Evolutionary conservation across 2,329 filamentous ascomycete species (phyloP), one percentile per base, ranked within the genome.

Genomic region (Sporothrix brasiliensis): DNA sequence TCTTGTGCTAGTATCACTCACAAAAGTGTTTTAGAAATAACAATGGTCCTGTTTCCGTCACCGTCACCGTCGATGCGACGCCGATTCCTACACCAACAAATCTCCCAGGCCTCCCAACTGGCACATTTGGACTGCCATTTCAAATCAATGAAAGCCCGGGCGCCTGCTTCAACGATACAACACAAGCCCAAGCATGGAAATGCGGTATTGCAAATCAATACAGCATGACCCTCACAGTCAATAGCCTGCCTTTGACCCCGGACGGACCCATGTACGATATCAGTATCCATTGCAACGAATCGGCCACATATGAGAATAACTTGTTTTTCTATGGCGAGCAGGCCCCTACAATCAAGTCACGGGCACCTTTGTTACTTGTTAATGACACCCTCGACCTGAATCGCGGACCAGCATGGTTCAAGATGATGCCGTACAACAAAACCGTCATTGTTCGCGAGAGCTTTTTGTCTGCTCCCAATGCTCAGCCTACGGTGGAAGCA

Each of bases 181-280:
- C 78, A 0, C 84, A 89, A 74, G 80, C 82, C n/a, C 78, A 82
- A 66, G 86, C 89, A 0, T 92, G 90, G 90, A 86, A 82, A 71
- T 92, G 90, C 76, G 82, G 86, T 14, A 81, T 90, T 41, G 79
- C 81, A 1, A 79, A 82, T 58, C 83, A 84, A 67, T 77, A 80
- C 1, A 73, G 73, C 13, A 69, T 79, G 72, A 72, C 70, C 4
- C 78, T 87, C 78, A 77, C 79, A 1, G 78, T 88, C 21, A 73
- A 72, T 24, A 75, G 75, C 73, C 66, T 74, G 74, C 19, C 74
- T 74, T 54, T 79, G 75, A 27, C 75, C 73, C 19, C 78, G 39
- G 44, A 71, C 3, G 71, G 67, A 3, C 73, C 80, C 19, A 50
- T 67, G 47, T 88, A 87, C 73, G 77, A 80, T 14, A 78, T 81